Evolutionary conservation across 2,329 filamentous ascomycete species (phyloP).

Genomic region (Xylaria sp.): DNA sequence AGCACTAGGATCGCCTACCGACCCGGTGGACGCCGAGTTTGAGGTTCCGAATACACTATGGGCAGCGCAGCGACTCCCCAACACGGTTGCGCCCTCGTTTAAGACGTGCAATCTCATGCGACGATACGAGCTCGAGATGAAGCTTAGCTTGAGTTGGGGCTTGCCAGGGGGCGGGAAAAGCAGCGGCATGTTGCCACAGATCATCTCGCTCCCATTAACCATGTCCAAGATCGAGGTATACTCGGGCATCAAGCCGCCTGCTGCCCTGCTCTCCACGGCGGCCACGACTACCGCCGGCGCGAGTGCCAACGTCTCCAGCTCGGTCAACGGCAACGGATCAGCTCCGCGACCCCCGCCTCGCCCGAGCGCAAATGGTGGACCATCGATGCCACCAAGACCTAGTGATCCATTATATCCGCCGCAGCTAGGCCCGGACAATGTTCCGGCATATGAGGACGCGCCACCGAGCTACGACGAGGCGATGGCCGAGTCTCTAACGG

Average conservation of each 20-base stretch:
- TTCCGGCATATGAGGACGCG: slow-evolving; percentile 73
- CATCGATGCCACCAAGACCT: slow-evolving; percentile 39
- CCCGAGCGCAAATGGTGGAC: slow-evolving; percentile 41
- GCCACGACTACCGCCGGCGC: slow-evolving; percentile 43
- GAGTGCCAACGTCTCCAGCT: slow-evolving; percentile 36
- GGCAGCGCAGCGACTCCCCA: slow-evolving; percentile 77
- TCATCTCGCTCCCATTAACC: slow-evolving; percentile 79
- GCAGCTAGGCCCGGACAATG: slow-evolving; percentile 60
- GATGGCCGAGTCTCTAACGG: slow-evolving; percentile 77
- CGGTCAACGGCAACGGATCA: slow-evolving; percentile 16
- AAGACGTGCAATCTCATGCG: slow-evolving; percentile 87
- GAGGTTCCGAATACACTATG: slow-evolving; percentile 78
- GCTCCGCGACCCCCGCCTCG: slow-evolving; percentile 55
- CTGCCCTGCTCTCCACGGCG: slow-evolving; percentile 71
- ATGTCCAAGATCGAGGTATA: slow-evolving; percentile 81
- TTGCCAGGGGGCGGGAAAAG: slow-evolving; percentile 29
- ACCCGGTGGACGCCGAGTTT: slow-evolving; percentile 72
- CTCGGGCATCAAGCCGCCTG: slow-evolving; percentile 86
- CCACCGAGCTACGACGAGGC: slow-evolving; percentile 96
- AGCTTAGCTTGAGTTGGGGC: slow-evolving; percentile 80
- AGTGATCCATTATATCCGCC: slow-evolving; percentile 68
- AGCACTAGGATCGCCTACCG: slow-evolving; percentile 69
- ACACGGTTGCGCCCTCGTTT: slow-evolving; percentile 88
- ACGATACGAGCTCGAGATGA: slow-evolving; percentile 84
- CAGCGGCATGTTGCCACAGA: slow-evolving; percentile 63